Base-by-base conservation (phyloP, 176 grass and related monocot genomes). In the Pontederia crassipes region DNA sequence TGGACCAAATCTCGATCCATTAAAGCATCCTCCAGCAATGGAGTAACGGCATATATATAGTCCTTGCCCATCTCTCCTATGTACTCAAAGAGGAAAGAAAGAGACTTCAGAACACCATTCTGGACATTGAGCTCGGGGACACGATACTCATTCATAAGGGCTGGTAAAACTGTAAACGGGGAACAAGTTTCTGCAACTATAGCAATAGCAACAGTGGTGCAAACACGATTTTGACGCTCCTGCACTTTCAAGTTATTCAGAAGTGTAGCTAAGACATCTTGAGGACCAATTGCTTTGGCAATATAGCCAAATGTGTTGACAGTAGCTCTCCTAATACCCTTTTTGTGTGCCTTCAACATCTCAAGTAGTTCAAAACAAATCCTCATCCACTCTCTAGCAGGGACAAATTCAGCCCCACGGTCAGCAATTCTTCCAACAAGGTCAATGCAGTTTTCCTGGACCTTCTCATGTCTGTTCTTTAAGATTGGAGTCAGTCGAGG, bases 291-390 rank as follows among this genome's bases (percentile, higher is more conserved):
- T 45, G 93, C 93, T 77, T 97, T 98, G 2, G 93, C 93, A 68
- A 98, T 92, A 78, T 98, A 98, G 61, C 87, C 93, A 83, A 98
- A 98, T 55, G 93, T 98, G 68, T 98, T 98, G 52, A 98, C 93
- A 53, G 93, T 92, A 10, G 87, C 93, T 77, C 87, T 91, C 47
- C 93, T 85, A 55, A 98, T 98, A 49, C 93, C 93, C 49, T 98
- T 88, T 74, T 98, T 98, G 68, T 92, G 93, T 59, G 93, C 93
- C 79, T 98, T 98, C 74, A 92, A 82, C 93, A 97, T 98, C 67
- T 98, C 93, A 17, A 92, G 77, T 26, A 92, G 79, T 77, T 98
- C 93, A 29, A 98, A 98, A 46, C 93, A 98, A 67, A 98, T 98
- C 69, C 87, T 89, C 93, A 98, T 98, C 93, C 93, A 98, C 50